Base-by-base conservation (phyloP, 2,329 filamentous ascomycete genomes). In the Mollisia scopiformis region DNA sequence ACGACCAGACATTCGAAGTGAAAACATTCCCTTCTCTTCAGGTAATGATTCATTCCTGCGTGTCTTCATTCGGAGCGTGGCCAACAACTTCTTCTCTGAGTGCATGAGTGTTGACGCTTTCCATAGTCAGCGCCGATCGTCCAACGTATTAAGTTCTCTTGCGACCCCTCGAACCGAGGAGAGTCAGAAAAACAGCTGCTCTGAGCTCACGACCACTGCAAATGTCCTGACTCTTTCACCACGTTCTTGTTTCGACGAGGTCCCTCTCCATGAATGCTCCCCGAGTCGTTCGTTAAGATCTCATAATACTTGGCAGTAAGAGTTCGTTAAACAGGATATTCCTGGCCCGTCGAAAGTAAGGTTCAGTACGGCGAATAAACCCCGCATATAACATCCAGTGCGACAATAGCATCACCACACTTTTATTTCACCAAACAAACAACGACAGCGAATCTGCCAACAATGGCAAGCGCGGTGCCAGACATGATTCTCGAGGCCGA, bases 381-480 rank as follows among this genome's bases (percentile, higher is more conserved):
- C 49, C 49, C 49, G 49, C 49, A 33, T 51, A 33, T 33, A 19
- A n/a, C 16, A 19, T 25, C 16, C 27, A 16, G 25, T n/a, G 47
- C 47, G 30, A 50, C 47, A 6, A 31, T 16, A 50, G 14, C 49
- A 23, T 19, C 49, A 35, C 6, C 28, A 28, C 23, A n/a, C n/a
- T n/a, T n/a, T n/a, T n/a, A n/a, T n/a, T 35, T 23, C 28, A 51
- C 23, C 33, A 28, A 11, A 13, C 5, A n/a, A 16, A 33, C 14
- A 33, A 51, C 49, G 28, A 51, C 49, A n/a, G 6, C 28, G 6
- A 19, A 14, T 10, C 16, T 10, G 53, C 37, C 39, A 53, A 41
- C 28, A 57, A 71, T 72, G 70, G 66, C 62, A 21, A 68, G 51
- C 56, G 31, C 64, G 53, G 27, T 63, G 21, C 63, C 67, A 41